Base-by-base conservation (phyloP, 2,329 filamentous ascomycete species). In the Phaeomoniella chlamydospora region DNA sequence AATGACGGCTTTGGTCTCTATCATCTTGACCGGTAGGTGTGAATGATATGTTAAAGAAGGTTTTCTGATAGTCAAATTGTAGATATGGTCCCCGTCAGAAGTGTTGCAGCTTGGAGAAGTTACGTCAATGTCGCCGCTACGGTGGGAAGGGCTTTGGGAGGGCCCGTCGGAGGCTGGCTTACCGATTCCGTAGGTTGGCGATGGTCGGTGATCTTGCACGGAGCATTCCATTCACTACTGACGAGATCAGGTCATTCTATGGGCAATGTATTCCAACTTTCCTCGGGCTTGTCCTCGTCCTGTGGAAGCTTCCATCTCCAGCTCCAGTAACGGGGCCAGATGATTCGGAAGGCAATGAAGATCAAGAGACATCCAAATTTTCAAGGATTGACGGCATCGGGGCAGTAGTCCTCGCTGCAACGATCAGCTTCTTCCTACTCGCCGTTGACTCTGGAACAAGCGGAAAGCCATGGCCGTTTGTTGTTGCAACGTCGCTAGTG, bases 181-280 rank as follows among this genome's bases (percentile, higher is more conserved):
- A 68, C 73, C 1, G 72, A 80, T 43, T 64, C 66, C 0, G 62
- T 80, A 10, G 76, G 76, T n/a, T 81, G 76, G 77, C 58, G 77
- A 52, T 78, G 74, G 74, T 72, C 42, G 41, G 56, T 33, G 6
- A n/a, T 22, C 18, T 11, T 9, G 18, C 4, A 5, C 35, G 16
- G n/a, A 31, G 17, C 12, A 12, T 5, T 6, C 2, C 13, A 12
- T 31, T 12, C 19, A n/a, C 34, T 11, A 19, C 41, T 19, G 29
- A 18, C n/a, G 17, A 22, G 9, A 14, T 11, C 22, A 61, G 66
- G 65, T 71, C 70, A 0, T 77, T 78, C 44, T 47, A 69, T 1
- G 63, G 65, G 4, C 73, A 78, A 51, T 58, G 65, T 1, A 73
- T 73, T 0, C 54, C 72, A n/a, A 64, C 71, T 12, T 38, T 65